Conservation (phyloP, 139 green algal species). For the Micractinium sp. region DNA sequence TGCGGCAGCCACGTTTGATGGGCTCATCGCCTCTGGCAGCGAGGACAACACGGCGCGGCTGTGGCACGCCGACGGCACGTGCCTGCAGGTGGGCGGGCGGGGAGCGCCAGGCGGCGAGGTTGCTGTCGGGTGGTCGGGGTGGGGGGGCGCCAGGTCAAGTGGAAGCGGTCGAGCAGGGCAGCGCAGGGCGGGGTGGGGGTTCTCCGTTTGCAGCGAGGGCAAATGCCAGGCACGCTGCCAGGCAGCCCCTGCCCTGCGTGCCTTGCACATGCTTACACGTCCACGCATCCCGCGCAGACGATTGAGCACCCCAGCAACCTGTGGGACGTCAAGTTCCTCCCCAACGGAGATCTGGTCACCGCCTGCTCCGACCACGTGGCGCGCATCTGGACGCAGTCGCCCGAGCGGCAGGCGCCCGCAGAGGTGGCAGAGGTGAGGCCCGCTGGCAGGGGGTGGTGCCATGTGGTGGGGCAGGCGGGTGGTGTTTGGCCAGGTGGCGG, state of each 20-base stretch:
- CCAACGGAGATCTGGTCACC: conserved; percentile 79
- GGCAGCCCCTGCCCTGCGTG: not conserved
- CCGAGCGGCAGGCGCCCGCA: conserved; percentile 42
- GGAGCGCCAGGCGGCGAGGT: not conserved
- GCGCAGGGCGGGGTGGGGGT: no score
- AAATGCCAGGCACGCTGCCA: no score
- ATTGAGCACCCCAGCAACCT: conserved; percentile 88
- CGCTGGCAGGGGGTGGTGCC: not conserved
- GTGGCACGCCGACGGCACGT: conserved; percentile 76
- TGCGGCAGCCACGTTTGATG: conserved; percentile 46
- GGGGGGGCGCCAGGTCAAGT: no score
- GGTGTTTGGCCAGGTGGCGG: no score
- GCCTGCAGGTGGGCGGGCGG: conserved; percentile 51
- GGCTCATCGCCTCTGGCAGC: conserved; percentile 73
- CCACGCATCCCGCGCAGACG: conserved; percentile 38
- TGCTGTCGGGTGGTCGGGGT: not conserved
- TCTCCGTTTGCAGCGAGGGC: no score
- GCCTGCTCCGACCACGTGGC: conserved; percentile 86
- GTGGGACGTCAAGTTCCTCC: conserved; percentile 88
- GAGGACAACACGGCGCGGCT: conserved; percentile 91
- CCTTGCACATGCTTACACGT: not conserved
- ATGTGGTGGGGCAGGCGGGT: not conserved
- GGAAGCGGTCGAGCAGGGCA: no score
- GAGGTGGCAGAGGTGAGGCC: conserved; percentile 41
- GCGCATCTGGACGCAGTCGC: conserved; percentile 73